A percentile compares a stretch with the other conserved stretches of the same genome.
phyloP scores from a whole-genome alignment of 768 basidiomycete species.

The Auriscalpium microsporum region DNA sequence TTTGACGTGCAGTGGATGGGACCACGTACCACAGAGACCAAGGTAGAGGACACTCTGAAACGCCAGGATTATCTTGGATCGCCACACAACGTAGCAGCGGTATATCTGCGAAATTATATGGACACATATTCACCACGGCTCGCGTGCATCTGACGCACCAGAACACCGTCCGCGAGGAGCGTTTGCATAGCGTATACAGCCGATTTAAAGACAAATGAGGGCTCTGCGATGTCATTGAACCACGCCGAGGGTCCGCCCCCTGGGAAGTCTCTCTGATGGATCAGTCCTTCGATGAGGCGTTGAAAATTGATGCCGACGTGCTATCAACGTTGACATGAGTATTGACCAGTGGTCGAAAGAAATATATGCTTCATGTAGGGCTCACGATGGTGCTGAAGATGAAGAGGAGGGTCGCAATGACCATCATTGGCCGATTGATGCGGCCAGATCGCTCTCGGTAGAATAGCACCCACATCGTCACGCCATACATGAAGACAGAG shows the following conservation, averaged over 20 bases:
- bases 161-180: background rate
- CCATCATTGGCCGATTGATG: background rate
- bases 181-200: background rate
- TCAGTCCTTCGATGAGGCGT: background rate
- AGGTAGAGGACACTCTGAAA: background rate
- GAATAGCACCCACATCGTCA: background rate
- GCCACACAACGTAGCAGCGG: constrained; percentile 1
- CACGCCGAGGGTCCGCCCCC: background rate
- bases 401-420: background rate
- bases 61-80: background rate
- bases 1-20: too few relatives aligned
- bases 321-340: background rate
- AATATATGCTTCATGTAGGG: too few relatives aligned
- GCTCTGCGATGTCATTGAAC: background rate
- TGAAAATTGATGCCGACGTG: background rate
- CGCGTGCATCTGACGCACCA: background rate
- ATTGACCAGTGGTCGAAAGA: too few relatives aligned
- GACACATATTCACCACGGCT: background rate
- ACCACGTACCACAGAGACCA: background rate
- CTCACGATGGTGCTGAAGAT: background rate
- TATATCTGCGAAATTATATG: background rate
- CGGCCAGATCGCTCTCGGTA: background rate
- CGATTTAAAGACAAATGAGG: constrained; percentile 1
- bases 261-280: background rate
- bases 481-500: constrained; percentile 2